A percentile compares a stretch with the other conserved stretches of the same genome.
These are phyloP conservation scores for Moricandia arvensis DNA, from an alignment of 345 rosid species.

Conservation along the genomic window DNA sequence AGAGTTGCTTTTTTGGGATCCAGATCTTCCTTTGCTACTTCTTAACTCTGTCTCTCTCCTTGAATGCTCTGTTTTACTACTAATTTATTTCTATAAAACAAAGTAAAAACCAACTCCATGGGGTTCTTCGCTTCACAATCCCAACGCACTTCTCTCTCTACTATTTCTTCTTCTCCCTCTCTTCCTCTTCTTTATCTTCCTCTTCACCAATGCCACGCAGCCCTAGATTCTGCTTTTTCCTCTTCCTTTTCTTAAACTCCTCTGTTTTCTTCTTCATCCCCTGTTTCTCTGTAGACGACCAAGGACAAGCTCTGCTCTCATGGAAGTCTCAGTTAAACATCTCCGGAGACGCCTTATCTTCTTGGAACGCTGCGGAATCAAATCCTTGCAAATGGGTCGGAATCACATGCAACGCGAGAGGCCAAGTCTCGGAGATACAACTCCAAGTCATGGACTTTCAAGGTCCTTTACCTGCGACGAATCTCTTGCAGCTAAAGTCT, in stretches of 20 bases:
- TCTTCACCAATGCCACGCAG: constrained; percentile 63
- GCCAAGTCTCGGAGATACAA: constrained; percentile 55
- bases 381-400: constrained; percentile 82
- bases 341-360: constrained; percentile 45
- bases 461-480: constrained; percentile 64
- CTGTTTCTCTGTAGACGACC: constrained; percentile 62
- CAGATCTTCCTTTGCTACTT: constrained; percentile 54
- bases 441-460: constrained; percentile 60
- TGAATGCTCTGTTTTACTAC: constrained; percentile 31
- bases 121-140: constrained; percentile 72
- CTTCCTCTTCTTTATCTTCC: constrained; percentile 12
- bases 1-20: constrained; percentile 55
- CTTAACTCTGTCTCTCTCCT: constrained; percentile 16
- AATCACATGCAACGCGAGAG: constrained; percentile 60
- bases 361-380: constrained; percentile 59
- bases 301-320: constrained; percentile 67
- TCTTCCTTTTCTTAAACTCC: constrained; percentile 45
- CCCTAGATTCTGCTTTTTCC: constrained; percentile 46
- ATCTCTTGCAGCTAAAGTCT: constrained; percentile 54
- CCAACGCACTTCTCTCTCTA: constrained; percentile 48
- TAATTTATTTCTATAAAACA: constrained; percentile 61
- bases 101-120: constrained; percentile 53
- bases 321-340: constrained; percentile 72
- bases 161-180: constrained; percentile 31
- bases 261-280: constrained; percentile 43